Conservation (phyloP, 164 flowering plant genomes). For the Santalum album region DNA sequence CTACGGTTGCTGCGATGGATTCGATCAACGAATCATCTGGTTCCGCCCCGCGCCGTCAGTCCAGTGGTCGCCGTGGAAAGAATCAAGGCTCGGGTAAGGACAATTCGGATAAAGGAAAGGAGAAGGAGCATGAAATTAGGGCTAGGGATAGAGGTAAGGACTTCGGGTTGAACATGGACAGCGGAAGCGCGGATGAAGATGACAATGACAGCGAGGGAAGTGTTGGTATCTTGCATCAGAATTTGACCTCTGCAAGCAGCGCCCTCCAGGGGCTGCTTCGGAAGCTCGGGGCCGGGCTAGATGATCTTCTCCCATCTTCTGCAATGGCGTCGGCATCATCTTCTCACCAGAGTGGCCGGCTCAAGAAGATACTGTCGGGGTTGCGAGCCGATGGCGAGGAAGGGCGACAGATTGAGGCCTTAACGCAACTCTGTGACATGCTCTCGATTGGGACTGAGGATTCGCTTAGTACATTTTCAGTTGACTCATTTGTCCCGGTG, state of each 20-base stretch:
- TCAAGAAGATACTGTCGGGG: slow-evolving; percentile 93
- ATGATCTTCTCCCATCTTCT: slow-evolving; percentile 76
- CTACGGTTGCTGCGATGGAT: slow-evolving; percentile 38
- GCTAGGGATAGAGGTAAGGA: slow-evolving; percentile 42
- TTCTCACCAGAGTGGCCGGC: slow-evolving; percentile 81
- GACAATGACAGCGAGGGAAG: slow-evolving; percentile 68
- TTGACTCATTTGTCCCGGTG: slow-evolving; percentile 92
- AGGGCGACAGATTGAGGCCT: slow-evolving; percentile 85
- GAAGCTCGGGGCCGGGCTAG: slow-evolving; percentile 90
- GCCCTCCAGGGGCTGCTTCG: slow-evolving; percentile 83
- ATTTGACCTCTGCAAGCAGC: slow-evolving; percentile 80
- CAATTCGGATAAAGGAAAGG: slow-evolving; percentile 80
- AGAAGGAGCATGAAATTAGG: slow-evolving; percentile 75
- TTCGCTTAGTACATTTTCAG: slow-evolving; percentile 84
- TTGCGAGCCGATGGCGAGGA: slow-evolving; percentile 95
- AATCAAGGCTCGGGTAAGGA: slow-evolving; percentile 30
- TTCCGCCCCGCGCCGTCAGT: slow-evolving; percentile 36
- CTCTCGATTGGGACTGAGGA: slow-evolving; percentile 96
- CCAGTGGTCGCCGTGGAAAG: slow-evolving; percentile 35
- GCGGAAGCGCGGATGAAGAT: slow-evolving; percentile 31
- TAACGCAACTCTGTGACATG: slow-evolving; percentile 95
- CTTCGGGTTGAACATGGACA: slow-evolving; percentile 43
- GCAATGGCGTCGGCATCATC: slow-evolving; percentile 54
- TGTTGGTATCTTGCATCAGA: slow-evolving; percentile 70
- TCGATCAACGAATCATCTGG: slow-evolving; percentile 50